Conservation (phyloP, 257 asterid species). For the Paulownia fortunei region DNA sequence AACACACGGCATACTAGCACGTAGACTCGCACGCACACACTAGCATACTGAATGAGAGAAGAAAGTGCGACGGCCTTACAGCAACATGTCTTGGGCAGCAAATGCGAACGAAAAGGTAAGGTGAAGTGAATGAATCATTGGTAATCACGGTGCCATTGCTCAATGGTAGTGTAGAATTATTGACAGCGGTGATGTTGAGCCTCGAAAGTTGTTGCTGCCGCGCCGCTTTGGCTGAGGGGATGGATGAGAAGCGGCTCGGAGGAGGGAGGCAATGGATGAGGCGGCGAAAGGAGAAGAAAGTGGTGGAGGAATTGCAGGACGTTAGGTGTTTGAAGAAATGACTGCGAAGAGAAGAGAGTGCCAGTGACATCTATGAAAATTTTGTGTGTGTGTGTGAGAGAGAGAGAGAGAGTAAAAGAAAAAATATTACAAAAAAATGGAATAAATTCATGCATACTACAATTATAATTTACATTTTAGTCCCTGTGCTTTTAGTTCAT, state of each 20-base stretch:
- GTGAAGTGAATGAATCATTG: constrained; percentile 56
- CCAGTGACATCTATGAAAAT: constrained; percentile 37
- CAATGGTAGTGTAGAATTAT: constrained; percentile 40
- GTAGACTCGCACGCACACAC: not conserved
- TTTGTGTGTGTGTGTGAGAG: not conserved
- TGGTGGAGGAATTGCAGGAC: constrained; percentile 32
- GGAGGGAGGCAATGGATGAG: constrained; percentile 27
- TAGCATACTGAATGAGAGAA: not conserved
- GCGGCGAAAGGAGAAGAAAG: constrained; percentile 40
- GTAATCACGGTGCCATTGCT: constrained; percentile 26
- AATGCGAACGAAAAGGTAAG: constrained; percentile 81
- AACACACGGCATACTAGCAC: not conserved
- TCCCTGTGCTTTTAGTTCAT: too few relatives aligned
- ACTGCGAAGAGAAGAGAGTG: constrained; percentile 44
- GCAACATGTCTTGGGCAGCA: constrained; percentile 60
- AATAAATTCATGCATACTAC: not conserved
- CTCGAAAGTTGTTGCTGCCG: constrained; percentile 18
- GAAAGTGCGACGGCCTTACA: constrained; percentile 46
- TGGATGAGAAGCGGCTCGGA: constrained; percentile 22
- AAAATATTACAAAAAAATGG: not conserved
- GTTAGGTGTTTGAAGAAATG: constrained; percentile 78
- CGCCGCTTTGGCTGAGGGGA: not conserved
- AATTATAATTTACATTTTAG: not conserved
- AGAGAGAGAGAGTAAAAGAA: not conserved
- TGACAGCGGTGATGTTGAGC: constrained; percentile 28